Conservation (phyloP, 2,329 filamentous ascomycete species). For the Aureobasidium sp. region DNA sequence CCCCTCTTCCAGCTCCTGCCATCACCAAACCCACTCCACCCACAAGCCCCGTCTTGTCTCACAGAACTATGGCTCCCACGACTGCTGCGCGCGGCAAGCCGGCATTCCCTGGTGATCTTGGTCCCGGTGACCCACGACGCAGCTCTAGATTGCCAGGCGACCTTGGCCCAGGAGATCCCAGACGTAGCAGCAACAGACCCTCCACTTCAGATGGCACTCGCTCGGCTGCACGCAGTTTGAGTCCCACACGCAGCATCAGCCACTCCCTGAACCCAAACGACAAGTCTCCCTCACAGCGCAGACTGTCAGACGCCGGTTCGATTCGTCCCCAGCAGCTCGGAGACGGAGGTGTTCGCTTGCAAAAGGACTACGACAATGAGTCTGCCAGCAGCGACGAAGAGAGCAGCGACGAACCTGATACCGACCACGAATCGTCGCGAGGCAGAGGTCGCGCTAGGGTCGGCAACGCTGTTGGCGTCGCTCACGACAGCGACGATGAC, state of each 20-base stretch:
- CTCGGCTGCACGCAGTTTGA: constrained; percentile 11
- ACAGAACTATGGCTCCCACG: neutral
- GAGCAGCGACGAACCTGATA: constrained; percentile 26
- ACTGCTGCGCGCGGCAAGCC: constrained; percentile 18
- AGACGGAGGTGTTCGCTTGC: constrained; percentile 13
- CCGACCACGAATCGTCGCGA: constrained; percentile 19
- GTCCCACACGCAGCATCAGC: constrained; percentile 6
- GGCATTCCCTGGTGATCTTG: constrained; percentile 31
- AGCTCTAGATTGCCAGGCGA: constrained; percentile 18
- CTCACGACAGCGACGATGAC: constrained; percentile 16
- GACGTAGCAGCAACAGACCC: constrained; percentile 13
- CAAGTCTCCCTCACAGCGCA: constrained; percentile 7
- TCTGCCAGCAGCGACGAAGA: constrained; percentile 26
- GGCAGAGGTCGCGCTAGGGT: constrained; percentile 19
- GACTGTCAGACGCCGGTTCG: constrained; percentile 13
- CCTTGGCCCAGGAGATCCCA: constrained; percentile 19
- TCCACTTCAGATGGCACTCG: constrained; percentile 5
- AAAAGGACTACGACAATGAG: constrained; percentile 17
- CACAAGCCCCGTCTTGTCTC: neutral
- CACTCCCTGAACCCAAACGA: neutral
- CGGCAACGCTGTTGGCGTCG: constrained; percentile 14
- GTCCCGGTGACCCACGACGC: constrained; percentile 29
- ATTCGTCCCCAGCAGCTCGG: constrained; percentile 11
- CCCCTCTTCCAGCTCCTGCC: neutral
- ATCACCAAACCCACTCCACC: neutral